Evolutionary conservation across 257 asterid species (phyloP).

Genomic region (Verbascum thapsus): DNA sequence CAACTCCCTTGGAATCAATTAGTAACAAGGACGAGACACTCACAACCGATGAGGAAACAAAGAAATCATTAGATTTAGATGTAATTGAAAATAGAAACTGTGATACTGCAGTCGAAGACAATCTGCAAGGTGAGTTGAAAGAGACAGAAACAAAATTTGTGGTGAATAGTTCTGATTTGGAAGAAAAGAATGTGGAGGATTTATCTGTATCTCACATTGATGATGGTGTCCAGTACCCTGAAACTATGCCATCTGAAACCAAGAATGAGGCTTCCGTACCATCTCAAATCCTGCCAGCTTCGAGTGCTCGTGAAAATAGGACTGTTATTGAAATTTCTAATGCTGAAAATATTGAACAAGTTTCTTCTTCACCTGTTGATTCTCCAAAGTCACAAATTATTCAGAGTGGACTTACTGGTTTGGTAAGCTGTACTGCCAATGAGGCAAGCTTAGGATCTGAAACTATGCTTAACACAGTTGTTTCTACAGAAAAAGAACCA

Average conservation of each 20-base stretch:
- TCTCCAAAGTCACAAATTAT: conserved; percentile 29
- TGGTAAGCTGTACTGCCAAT: neutral
- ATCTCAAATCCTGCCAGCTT: conserved; percentile 30
- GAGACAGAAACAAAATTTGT: conserved; percentile 29
- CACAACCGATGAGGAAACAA: too few relatives aligned
- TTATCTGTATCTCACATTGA: conserved; percentile 25
- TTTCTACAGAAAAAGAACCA: conserved; percentile 29
- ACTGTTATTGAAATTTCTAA: conserved; percentile 31
- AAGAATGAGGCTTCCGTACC: conserved; percentile 32
- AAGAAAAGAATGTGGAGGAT: conserved; percentile 29
- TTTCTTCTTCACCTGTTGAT: conserved; percentile 28
- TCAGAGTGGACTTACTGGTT: conserved; percentile 20
- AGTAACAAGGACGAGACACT: conserved; percentile 26
- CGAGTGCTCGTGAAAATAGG: conserved; percentile 26
- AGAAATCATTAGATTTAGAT: conserved; percentile 22
- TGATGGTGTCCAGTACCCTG: conserved; percentile 30
- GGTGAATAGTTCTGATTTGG: conserved; percentile 23
- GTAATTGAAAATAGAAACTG: conserved; percentile 26
- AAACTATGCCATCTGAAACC: conserved; percentile 28
- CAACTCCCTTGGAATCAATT: conserved; percentile 29
- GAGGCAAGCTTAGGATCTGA: conserved; percentile 33
- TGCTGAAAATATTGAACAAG: conserved; percentile 30
- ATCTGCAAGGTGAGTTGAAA: conserved; percentile 25
- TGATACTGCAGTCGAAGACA: conserved; percentile 21
- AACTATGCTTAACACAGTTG: conserved; percentile 19